phyloP scores from a whole-genome alignment of 2,329 filamentous ascomycete genomes.

The Scopulariopsis brevicaulis region DNA sequence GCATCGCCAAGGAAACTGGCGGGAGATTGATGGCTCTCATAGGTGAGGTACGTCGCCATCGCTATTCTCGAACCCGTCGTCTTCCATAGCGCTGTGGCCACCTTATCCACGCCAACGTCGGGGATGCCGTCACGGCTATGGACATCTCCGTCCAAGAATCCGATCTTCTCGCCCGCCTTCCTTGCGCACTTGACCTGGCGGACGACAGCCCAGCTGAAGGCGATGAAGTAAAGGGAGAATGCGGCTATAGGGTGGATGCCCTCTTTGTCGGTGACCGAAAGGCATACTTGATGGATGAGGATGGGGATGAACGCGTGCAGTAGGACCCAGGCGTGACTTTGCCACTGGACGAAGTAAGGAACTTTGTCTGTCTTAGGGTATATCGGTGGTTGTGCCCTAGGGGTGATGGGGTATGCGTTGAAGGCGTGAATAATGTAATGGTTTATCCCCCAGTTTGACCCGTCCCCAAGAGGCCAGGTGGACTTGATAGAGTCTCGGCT shows the following conservation, averaged over 20 bases:
- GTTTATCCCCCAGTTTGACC: not conserved
- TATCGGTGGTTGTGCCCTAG: not conserved
- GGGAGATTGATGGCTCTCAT: not conserved
- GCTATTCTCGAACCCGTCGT: not conserved
- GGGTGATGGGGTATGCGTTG: not conserved
- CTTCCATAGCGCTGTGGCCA: not conserved
- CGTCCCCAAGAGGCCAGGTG: not conserved
- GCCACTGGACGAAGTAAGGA: not conserved
- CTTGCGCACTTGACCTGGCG: not conserved
- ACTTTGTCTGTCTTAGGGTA: not conserved
- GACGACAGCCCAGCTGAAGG: not conserved
- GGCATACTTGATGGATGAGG: not conserved
- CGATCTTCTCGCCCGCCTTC: not conserved
- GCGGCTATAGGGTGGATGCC: not conserved
- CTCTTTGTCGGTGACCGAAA: not conserved
- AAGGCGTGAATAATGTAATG: not conserved
- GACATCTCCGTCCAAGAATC: not conserved
- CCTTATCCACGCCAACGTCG: not conserved
- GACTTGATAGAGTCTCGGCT: not conserved
- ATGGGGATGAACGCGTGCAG: not conserved
- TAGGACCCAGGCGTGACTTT: not conserved
- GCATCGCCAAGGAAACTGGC: not conserved
- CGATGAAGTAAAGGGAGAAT: not conserved
- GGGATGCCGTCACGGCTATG: not conserved
- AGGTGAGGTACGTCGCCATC: not conserved